phyloP scores from a whole-genome alignment of 176 grass and related monocot genomes.

The Avena atlantica region DNA sequence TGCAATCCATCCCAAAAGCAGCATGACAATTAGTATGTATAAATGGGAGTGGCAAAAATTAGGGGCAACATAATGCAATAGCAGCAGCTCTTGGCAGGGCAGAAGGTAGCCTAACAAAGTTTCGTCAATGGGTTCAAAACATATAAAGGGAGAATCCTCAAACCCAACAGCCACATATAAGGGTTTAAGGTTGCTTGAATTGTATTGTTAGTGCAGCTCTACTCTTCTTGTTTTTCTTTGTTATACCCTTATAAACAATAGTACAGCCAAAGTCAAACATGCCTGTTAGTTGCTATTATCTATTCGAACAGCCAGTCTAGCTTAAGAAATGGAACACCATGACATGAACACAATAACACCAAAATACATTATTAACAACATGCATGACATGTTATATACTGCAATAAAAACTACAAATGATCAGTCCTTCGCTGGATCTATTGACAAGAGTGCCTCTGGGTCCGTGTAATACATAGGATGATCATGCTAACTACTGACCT shows the following conservation, averaged over 20 bases:
- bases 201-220: slow-evolving; percentile 4
- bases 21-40: not conserved
- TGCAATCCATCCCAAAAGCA: not conserved
- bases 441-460: slow-evolving; percentile 52
- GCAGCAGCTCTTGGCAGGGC: not conserved
- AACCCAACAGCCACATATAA: not conserved
- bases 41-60: not conserved
- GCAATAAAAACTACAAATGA: slow-evolving; percentile 43
- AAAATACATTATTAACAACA: not conserved
- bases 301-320: slow-evolving; percentile 13
- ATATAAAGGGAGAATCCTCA: not conserved
- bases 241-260: slow-evolving; percentile 13
- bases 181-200: slow-evolving; percentile 30
- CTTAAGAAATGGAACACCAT: not conserved
- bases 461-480: slow-evolving; percentile 65
- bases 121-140: not conserved
- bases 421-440: slow-evolving; percentile 54
- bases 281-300: not conserved
- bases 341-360: not conserved
- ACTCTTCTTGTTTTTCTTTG: not conserved
- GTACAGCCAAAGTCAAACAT: slow-evolving; percentile 26
- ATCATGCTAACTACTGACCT: slow-evolving; percentile 46
- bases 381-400: slow-evolving; percentile 13
- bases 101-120: slow-evolving; percentile 15
- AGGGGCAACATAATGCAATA: not conserved